These are phyloP conservation scores for Bauhinia variegata DNA, from an alignment of 306 rosid species.

Conservation along the genomic window DNA sequence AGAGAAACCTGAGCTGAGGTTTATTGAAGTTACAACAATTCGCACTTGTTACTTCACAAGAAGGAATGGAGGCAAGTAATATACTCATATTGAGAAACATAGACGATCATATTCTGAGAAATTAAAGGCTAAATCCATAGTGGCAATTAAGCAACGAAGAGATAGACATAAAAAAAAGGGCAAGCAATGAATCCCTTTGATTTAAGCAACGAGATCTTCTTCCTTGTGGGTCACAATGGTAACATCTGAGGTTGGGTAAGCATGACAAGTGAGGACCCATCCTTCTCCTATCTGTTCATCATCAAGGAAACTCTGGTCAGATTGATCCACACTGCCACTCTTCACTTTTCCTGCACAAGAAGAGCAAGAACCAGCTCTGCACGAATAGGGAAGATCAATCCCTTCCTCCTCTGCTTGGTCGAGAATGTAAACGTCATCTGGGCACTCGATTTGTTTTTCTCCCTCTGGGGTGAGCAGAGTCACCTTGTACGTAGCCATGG, in stretches of 20 bases:
- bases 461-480: conserved; percentile 73
- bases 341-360: conserved; percentile 71
- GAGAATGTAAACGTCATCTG: conserved; percentile 62
- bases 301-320: conserved; percentile 79
- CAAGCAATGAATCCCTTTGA: no score
- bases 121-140: neutral
- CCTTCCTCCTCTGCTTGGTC: conserved; percentile 70
- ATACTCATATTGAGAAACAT: conserved; percentile 26
- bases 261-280: conserved; percentile 78
- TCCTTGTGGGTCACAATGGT: conserved; percentile 87
- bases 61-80: conserved; percentile 21
- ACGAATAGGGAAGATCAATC: conserved; percentile 78
- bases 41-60: conserved; percentile 33
- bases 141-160: neutral
- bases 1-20: neutral
- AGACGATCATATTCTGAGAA: conserved; percentile 28
- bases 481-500: conserved; percentile 67
- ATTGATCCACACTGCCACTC: conserved; percentile 57
- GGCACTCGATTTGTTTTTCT: conserved; percentile 51
- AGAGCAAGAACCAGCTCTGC: conserved; percentile 92
- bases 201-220: conserved; percentile 60
- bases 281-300: conserved; percentile 56
- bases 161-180: no score
- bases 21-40: conserved; percentile 34
- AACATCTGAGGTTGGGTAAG: conserved; percentile 58